Evolutionary conservation across 352 stramenopile species (phyloP).

Genomic region (Phytophthora hibernalis): DNA sequence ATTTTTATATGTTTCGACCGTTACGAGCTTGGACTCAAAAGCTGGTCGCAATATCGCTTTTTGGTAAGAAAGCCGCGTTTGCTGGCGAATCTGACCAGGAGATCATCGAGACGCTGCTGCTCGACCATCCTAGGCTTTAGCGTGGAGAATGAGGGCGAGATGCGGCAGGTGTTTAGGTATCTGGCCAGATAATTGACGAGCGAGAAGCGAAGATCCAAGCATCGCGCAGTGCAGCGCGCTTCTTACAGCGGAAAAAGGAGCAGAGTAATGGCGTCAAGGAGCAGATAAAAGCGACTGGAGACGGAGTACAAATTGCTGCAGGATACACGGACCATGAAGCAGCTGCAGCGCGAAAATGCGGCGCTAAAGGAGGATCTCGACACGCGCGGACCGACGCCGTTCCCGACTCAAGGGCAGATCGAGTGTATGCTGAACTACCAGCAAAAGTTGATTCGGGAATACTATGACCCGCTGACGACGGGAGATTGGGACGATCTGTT

Average conservation of each 20-base stretch:
- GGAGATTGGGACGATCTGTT: conserved; percentile 32
- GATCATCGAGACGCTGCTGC: conserved; percentile 48
- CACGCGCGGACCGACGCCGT: conserved; percentile 8
- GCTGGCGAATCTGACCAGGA: conserved; percentile 39
- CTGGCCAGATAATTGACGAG: conserved; percentile 22
- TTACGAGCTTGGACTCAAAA: background rate
- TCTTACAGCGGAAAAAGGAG: conserved; percentile 56
- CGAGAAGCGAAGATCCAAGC: conserved; percentile 47
- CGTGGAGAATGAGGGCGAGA: conserved; percentile 2
- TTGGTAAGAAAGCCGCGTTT: conserved; percentile 8
- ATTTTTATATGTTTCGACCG: background rate
- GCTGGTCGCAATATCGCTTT: background rate
- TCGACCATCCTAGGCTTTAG: conserved; percentile 17
- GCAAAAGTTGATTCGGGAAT: conserved; percentile 39
- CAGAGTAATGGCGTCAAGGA: conserved; percentile 43
- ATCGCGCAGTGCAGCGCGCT: conserved; percentile 55
- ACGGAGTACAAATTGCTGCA: conserved; percentile 37
- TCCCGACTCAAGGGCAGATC: conserved; percentile 32
- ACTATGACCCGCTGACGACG: conserved; percentile 29
- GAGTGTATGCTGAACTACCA: conserved; percentile 32
- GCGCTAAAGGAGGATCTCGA: conserved; percentile 21
- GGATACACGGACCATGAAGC: conserved; percentile 28
- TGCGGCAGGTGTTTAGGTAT: conserved; percentile 19
- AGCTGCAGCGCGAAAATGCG: conserved; percentile 36
- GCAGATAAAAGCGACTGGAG: conserved; percentile 35